A percentile compares a stretch with the other conserved stretches of the same genome.
Conservation (phyloP, 352 stramenopile genomes). For the Phytophthora pluvialis region DNA sequence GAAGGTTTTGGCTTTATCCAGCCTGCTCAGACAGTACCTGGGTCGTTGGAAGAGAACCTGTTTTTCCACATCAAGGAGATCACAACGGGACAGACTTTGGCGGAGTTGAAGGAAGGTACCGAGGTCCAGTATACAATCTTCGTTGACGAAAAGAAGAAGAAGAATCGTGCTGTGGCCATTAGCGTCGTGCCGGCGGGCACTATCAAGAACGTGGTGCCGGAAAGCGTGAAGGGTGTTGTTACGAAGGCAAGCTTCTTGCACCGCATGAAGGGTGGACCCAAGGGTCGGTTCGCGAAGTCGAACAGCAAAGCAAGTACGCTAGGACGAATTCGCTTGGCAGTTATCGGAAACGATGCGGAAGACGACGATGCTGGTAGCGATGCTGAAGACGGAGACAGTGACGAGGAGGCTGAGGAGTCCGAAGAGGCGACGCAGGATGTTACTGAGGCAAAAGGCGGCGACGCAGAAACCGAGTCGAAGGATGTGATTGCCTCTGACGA, state of each 20-base stretch:
- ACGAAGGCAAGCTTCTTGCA: constrained; percentile 68
- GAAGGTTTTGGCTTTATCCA: constrained; percentile 86
- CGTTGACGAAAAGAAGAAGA: constrained; percentile 81
- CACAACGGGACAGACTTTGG: constrained; percentile 51
- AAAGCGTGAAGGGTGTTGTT: constrained; percentile 58
- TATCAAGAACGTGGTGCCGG: constrained; percentile 51
- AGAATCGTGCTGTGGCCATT: constrained; percentile 58
- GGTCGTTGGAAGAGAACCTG: constrained; percentile 57
- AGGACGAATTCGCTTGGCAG: constrained; percentile 56
- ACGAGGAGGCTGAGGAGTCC: constrained; percentile 29
- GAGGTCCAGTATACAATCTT: constrained; percentile 70
- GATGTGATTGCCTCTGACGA: constrained; percentile 10
- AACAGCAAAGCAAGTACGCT: constrained; percentile 57
- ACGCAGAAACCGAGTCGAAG: constrained; percentile 11
- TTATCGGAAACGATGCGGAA: constrained; percentile 25
- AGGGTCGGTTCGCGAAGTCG: constrained; percentile 43
- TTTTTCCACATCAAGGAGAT: constrained; percentile 88
- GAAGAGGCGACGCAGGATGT: constrained; percentile 24
- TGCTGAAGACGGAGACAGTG: constrained; percentile 30
- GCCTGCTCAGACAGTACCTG: constrained; percentile 44
- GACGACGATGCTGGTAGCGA: constrained; percentile 33
- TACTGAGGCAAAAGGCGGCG: constrained; percentile 12
- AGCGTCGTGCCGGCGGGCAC: constrained; percentile 62
- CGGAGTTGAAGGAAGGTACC: constrained; percentile 71
- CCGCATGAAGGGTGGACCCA: constrained; percentile 45